A percentile compares a stretch with the other conserved stretches of the same genome.
These are phyloP conservation scores for Rhamnella rubrinervis DNA, from an alignment of 331 rosid species.

Conservation along the genomic window DNA sequence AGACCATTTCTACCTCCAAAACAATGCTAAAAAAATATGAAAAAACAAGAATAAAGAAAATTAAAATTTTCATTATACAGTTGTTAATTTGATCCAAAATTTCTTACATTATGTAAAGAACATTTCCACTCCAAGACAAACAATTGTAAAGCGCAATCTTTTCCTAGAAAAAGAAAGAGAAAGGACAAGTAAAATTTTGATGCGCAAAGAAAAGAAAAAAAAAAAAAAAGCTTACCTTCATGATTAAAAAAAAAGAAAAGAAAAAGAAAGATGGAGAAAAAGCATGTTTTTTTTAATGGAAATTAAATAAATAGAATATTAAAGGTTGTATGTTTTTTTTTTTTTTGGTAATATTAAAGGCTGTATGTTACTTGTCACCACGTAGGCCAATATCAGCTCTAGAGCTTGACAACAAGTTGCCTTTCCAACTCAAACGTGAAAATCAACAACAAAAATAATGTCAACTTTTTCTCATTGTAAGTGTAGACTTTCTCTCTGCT, in stretches of 20 bases:
- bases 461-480: slow-evolving; percentile 45
- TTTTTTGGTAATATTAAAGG: background rate
- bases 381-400: slow-evolving; percentile 31
- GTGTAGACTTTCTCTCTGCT: slow-evolving; percentile 43
- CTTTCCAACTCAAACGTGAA: slow-evolving; percentile 58
- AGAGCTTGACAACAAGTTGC: slow-evolving; percentile 27
- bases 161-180: background rate
- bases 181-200: background rate
- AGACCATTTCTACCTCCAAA: no score
- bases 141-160: no score
- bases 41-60: no score
- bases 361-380: slow-evolving; percentile 30
- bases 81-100: no score
- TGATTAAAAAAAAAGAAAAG: background rate
- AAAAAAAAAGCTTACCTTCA: no score
- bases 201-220: no score
- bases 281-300: slow-evolving; percentile 26
- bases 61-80: no score
- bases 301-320: background rate
- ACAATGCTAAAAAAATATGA: no score
- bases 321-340: slow-evolving; percentile 22
- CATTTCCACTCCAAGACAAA: no score
- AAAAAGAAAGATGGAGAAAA: background rate
- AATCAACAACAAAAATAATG: slow-evolving; percentile 37
- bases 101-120: no score